phyloP scores from a whole-genome alignment of 1,139 yeast species.

The Kazachstania sp. region DNA sequence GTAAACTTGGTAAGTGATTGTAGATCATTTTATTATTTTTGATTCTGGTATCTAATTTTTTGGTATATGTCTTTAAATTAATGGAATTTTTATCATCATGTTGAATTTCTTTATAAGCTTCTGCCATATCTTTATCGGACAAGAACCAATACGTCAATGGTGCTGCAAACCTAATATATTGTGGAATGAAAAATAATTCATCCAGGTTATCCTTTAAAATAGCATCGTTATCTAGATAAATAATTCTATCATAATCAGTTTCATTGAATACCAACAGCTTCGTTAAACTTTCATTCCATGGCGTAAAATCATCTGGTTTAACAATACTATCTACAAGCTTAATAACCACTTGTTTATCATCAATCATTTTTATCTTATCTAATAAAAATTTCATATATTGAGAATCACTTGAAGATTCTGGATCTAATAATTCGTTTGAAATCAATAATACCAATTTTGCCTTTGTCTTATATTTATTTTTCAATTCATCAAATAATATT shows the following conservation, averaged over 20 bases:
- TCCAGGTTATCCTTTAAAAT: conserved; percentile 33
- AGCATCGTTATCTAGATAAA: conserved; percentile 40
- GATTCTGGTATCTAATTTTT: conserved; percentile 15
- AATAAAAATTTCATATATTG: conserved; percentile 9
- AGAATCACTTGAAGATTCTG: conserved; percentile 7
- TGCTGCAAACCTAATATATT: conserved; percentile 28
- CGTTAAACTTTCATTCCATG: conserved; percentile 49
- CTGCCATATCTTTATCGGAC: conserved; percentile 16
- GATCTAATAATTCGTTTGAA: conserved; percentile 18
- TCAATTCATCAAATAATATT: conserved; percentile 35
- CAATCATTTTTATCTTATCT: conserved; percentile 13
- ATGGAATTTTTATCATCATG: conserved; percentile 15
- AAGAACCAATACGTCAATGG: conserved; percentile 29
- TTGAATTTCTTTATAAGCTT: conserved; percentile 17
- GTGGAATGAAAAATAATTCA: conserved; percentile 41
- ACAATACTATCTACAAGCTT: conserved; percentile 23
- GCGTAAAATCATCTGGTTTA: conserved; percentile 23
- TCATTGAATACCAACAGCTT: conserved; percentile 46
- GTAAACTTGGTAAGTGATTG: conserved; percentile 28
- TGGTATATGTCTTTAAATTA: conserved; percentile 21
- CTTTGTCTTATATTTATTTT: conserved; percentile 28
- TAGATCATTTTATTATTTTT: conserved; percentile 23
- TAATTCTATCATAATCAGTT: conserved; percentile 40
- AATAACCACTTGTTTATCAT: conserved; percentile 24
- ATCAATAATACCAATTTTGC: conserved; percentile 37